phyloP scores from a whole-genome alignment of 2,329 filamentous ascomycete genomes.

The Penicillium sp. region DNA sequence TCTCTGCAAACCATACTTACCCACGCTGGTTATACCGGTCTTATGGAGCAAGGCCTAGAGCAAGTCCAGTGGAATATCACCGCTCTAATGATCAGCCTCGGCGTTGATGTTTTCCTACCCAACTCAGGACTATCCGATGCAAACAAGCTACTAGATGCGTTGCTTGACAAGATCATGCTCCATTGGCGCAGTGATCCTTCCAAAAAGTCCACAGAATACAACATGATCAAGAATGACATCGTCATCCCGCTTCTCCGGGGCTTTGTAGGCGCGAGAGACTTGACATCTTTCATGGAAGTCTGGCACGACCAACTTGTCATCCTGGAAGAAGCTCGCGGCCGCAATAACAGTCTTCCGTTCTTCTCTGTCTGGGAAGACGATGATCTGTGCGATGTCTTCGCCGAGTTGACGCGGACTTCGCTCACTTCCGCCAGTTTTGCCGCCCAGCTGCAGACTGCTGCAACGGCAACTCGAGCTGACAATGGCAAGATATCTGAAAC shows the following conservation, averaged over 20 bases:
- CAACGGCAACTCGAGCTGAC: slow-evolving; percentile 29
- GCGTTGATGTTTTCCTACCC: slow-evolving; percentile 46
- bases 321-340: slow-evolving; percentile 36
- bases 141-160: slow-evolving; percentile 35
- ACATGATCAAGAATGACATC: slow-evolving; percentile 40
- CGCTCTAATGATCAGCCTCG: slow-evolving; percentile 44
- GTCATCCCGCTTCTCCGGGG: slow-evolving; percentile 43
- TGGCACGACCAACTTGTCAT: slow-evolving; percentile 44
- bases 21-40: slow-evolving; percentile 44
- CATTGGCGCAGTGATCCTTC: slow-evolving; percentile 30
- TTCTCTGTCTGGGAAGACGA: slow-evolving; percentile 51
- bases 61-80: slow-evolving; percentile 45
- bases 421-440: slow-evolving; percentile 32
- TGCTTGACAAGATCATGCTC: slow-evolving; percentile 38
- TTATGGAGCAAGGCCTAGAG: slow-evolving; percentile 35
- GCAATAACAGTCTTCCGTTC: slow-evolving; percentile 20
- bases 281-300: slow-evolving; percentile 40
- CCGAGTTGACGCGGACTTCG: slow-evolving; percentile 34
- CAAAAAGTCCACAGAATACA: slow-evolving; percentile 27
- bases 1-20: slow-evolving; percentile 44
- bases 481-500: slow-evolving; percentile 30
- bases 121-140: slow-evolving; percentile 45
- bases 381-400: slow-evolving; percentile 41
- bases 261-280: slow-evolving; percentile 44
- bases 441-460: slow-evolving; percentile 34